phyloP scores from a whole-genome alignment of 345 rosid species.

The Ceriops tagal region DNA sequence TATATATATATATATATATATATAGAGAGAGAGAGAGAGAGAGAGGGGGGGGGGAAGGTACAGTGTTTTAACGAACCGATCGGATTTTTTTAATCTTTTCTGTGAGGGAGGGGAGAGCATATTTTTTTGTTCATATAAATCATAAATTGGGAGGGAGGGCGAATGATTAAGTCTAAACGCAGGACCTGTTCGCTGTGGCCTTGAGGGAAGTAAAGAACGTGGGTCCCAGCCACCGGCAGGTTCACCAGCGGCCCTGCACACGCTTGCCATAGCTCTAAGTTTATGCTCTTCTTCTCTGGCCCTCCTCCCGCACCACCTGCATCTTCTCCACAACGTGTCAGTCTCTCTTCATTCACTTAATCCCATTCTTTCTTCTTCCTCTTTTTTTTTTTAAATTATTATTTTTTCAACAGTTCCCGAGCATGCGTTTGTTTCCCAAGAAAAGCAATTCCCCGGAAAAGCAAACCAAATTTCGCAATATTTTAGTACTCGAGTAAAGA shows the following conservation, averaged over 20 bases:
- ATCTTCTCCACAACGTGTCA: conserved; percentile 10
- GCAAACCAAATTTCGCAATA: not conserved
- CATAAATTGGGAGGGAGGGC: not conserved
- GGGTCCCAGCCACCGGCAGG: conserved; percentile 60
- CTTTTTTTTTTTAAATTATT: not conserved
- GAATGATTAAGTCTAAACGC: not conserved
- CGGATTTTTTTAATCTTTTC: not conserved
- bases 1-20: no score
- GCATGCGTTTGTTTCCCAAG: conserved; percentile 11
- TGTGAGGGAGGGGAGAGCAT: not conserved
- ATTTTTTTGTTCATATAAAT: no score
- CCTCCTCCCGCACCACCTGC: conserved; percentile 25
- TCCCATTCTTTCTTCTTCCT: not conserved
- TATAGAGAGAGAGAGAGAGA: not conserved
- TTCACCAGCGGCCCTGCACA: conserved; percentile 71
- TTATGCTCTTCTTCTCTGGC: conserved; percentile 53
- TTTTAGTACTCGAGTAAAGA: no score
- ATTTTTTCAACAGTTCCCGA: not conserved
- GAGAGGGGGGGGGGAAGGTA: not conserved
- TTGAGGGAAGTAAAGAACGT: conserved; percentile 73
- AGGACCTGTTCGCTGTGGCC: conserved; percentile 74
- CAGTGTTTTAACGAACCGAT: no score
- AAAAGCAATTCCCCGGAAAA: conserved; percentile 7
- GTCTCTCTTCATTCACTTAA: not conserved
- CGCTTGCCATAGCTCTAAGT: conserved; percentile 71